Base-by-base conservation (phyloP, 345 rosid species). In the Corchorus capsularis region DNA sequence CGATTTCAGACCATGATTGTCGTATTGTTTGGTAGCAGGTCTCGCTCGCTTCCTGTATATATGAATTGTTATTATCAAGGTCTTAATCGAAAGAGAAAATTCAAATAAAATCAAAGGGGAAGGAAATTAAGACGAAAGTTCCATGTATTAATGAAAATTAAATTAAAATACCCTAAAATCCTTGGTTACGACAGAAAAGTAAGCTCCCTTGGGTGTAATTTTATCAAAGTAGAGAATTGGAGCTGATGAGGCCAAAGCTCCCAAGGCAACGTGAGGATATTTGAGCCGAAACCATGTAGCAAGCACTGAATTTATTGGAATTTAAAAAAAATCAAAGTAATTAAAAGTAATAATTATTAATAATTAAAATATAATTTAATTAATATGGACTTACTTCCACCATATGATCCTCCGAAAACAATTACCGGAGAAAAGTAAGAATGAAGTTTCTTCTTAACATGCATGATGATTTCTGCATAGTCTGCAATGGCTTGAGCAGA, bases 331-430 rank as follows among this genome's bases (percentile, higher is more conserved):
- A 63, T 0, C 3, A 27, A 55, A 11, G 19, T 32, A 4, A 53
- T n/a, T 34, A 8, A 59, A 0, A 32, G 20, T 45, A 37, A 46
- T 5, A 10, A 35, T 4, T 32, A 27, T 5, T 15, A 5, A 39
- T 4, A 37, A 14, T 45, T 27, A 5, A 60, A 32, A 20, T 45
- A 15, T 17, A 10, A 43, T 34, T 13, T 17, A 10, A 43, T 34
- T 13, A 17, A 7, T 14, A 8, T 22, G 13, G 3, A 73, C 79
- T 69, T 89, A 91, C 96, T 91, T 89, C 96, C 96, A 10, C 94
- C 91, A 3, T 90, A 92, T 10, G 94, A 92, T 81, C 91, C 97
- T 75, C 94, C 94, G 1, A 85, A 14, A 49, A 90, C 94, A 34
- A 92, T 87, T 11, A 88, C 89, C 8, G 92, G 97, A 68, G 87